A percentile compares a stretch with the other conserved stretches of the same genome.
These are phyloP conservation scores for Verticillium tricorpus DNA, from an alignment of 2,329 filamentous ascomycete species.

Conservation along the genomic window DNA sequence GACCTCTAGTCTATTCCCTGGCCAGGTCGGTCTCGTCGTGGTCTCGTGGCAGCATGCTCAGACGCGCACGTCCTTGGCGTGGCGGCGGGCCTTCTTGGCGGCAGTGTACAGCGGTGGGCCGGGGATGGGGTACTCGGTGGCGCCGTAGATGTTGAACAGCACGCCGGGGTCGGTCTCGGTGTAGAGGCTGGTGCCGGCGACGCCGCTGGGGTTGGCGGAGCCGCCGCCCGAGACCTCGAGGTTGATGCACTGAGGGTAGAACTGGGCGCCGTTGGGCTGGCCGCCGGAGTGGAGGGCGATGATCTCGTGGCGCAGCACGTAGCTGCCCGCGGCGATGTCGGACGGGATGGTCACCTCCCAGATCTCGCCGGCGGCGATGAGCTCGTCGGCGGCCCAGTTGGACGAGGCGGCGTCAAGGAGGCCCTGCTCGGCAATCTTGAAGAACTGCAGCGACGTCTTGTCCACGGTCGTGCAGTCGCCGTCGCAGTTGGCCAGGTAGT, in stretches of 20 bases:
- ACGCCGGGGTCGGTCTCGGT: conserved; percentile 27
- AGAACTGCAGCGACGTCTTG: conserved; percentile 47
- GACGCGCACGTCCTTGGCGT: not conserved
- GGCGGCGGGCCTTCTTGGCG: not conserved
- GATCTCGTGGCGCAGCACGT: conserved; percentile 52
- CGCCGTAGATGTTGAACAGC: conserved; percentile 27
- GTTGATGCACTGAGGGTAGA: conserved; percentile 50
- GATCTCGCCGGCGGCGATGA: conserved; percentile 40
- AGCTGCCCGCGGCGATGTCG: conserved; percentile 44
- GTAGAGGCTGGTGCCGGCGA: conserved; percentile 31
- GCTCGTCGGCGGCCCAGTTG: conserved; percentile 50
- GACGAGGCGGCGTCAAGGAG: conserved; percentile 37
- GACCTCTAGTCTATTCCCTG: too few relatives aligned
- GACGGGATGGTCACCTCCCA: conserved; percentile 43
- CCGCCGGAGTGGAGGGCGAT: conserved; percentile 48
- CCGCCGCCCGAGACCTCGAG: conserved; percentile 39
- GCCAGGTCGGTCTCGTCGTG: too few relatives aligned
- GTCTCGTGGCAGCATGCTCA: not conserved
- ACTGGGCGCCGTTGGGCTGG: conserved; percentile 35
- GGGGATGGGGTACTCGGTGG: conserved; percentile 25
- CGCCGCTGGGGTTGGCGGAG: conserved; percentile 19
- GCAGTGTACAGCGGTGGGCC: conserved; percentile 16
- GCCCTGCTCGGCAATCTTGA: conserved; percentile 56
- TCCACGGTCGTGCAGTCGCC: conserved; percentile 48
- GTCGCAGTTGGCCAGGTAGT: conserved; percentile 54